Base-by-base conservation (phyloP, 1,284 basidiomycete species). In the Albatrellus sp. region DNA sequence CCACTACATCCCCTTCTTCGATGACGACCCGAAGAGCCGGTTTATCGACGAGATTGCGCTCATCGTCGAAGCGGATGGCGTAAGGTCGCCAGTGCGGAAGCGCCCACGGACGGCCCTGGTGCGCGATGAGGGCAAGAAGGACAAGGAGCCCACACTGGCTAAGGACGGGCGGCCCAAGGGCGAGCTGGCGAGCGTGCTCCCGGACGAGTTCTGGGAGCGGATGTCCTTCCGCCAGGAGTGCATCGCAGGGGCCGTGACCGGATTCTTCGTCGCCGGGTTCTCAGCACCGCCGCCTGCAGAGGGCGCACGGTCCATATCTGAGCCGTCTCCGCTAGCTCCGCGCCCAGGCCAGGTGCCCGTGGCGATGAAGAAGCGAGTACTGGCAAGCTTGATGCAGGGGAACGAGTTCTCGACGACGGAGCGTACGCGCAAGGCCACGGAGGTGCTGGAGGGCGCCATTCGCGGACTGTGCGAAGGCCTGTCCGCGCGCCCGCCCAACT, bases 181-280 rank as follows among this genome's bases (percentile, higher is more conserved):
- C 37, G 75, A 80, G 55, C 62, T 84, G 39, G 61, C 58, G 16
- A 70, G 67, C 50, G 79, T 83, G 49, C 59, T 66, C 0, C 57
- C 75, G 28, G 82, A 81, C 42, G 90, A 94, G 57, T 97, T 92
- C 62, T 77, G 73, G 72, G 71, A 73, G 49, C 58, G 90, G 12
- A 91, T 97, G 84, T 90, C 84, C 20, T 93, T 88, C 63, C 73
- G 92, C 30, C 92, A 96, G 57, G 92, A 97, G 60, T 96, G 92
- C 57, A 74, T 84, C 37, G 69, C 80, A 50, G 72, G 91, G 2
- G 85, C 87, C 3, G 72, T 93, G 11, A 93, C 90, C 1, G 91
- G 86, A 0, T 97, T 97, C 66, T 94, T 96, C 60, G 73, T 77
- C 13, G 60, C 89, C 48, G 68, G 67, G 29, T 60, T 73, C 50